Base-by-base conservation (phyloP, 108 stramenopile species). In the Discostella pseudostelligera region DNA sequence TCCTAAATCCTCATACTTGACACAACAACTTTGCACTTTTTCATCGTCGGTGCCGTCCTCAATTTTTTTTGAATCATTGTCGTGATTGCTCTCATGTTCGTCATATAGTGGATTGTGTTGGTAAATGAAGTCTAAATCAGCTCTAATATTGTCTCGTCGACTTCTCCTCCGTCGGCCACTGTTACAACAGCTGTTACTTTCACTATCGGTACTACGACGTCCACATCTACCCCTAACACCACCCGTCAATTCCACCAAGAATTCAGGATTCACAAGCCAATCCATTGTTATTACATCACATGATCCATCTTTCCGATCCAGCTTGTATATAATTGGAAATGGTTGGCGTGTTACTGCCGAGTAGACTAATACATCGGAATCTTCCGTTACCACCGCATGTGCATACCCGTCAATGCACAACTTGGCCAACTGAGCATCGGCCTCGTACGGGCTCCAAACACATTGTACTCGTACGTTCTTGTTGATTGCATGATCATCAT, bases 381-480 rank as follows among this genome's bases (percentile, higher is more conserved):
- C 90, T 79, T 99, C 98, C 25, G 94, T 96, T 25, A 99, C 83
- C 11, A 97, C 88, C 8, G 86, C 92, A 72, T 97, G 80, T 16
- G 88, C 88, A 13, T 72, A 14, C 24, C 91, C 89, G 47, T 85
- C 82, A 4, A 82, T 66, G 43, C 87, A 86, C 44, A 99, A 67
- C 50, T 86, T 93, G 1, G 87, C 94, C 70, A 99, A 74, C 76
- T 98, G 97, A 11, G 96, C 87, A 80, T 99, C 98, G 4, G 98
- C 97, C 69, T 99, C 98, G 80, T 96, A 98, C 0, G 98, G 98
- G 12, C 92, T 87, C 63, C 86, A 92, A 4, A 97, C 67, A 50
- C 83, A 83, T 42, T 81, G 58, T 5, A 94, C 87, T 51, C 70
- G 72, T 35, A 48, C 45, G 14, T 70, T 39, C 36, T 26, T 64